A percentile compares a stretch with the other conserved stretches of the same genome.
Evolutionary conservation across 768 basidiomycete species (phyloP).

Genomic region (Macrolepiota dolichaula): DNA sequence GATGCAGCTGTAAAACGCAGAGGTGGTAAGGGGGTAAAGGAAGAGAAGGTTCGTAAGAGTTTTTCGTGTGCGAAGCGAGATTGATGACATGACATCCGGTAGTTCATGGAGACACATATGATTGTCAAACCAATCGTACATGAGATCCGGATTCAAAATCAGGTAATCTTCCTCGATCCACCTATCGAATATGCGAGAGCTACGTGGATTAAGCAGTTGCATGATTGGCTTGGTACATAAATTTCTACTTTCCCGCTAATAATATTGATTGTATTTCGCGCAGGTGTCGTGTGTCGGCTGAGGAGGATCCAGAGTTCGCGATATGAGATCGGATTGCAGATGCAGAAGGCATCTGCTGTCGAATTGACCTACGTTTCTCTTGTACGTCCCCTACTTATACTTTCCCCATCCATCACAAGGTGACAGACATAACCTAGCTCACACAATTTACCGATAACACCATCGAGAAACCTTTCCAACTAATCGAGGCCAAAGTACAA

Average conservation of each 20-base stretch:
- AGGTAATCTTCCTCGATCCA: conserved; percentile 97
- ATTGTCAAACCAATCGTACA: conserved; percentile 84
- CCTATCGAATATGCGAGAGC: conserved; percentile 93
- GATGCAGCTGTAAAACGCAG: conserved; percentile 65
- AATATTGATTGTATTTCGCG: conserved; percentile 13
- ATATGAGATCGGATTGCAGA: conserved; percentile 94
- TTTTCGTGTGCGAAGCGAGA: neutral
- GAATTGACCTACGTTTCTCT: conserved; percentile 84
- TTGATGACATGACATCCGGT: neutral
- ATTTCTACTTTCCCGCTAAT: neutral
- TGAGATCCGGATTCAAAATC: conserved; percentile 97
- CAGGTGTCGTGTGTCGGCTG: conserved; percentile 85
- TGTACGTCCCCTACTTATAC: conserved; percentile 38
- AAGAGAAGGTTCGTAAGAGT: conserved; percentile 62
- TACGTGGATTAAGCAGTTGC: conserved; percentile 85
- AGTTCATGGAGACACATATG: conserved; percentile 76
- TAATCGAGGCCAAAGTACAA: conserved; percentile 87
- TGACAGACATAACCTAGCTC: conserved; percentile 41
- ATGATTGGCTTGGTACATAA: conserved; percentile 77
- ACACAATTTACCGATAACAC: conserved; percentile 70
- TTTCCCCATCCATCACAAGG: neutral
- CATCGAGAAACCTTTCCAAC: conserved; percentile 75
- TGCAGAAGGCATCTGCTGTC: conserved; percentile 61
- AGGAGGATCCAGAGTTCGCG: conserved; percentile 90
- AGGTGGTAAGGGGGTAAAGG: conserved; percentile 51